These are phyloP conservation scores for Fragaria ananassa DNA, from an alignment of 306 rosid genomes.

Conservation along the genomic window DNA sequence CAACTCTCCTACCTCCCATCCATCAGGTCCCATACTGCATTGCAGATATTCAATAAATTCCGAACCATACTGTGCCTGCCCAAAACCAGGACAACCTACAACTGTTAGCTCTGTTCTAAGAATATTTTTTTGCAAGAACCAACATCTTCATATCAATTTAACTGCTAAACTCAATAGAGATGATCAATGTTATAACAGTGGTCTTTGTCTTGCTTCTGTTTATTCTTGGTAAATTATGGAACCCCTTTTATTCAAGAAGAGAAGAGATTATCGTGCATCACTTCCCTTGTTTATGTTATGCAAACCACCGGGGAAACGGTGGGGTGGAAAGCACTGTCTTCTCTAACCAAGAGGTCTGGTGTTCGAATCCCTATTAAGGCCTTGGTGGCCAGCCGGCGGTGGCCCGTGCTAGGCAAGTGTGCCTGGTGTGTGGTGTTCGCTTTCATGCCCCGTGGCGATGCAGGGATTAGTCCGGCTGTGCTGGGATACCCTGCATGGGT, in stretches of 20 bases:
- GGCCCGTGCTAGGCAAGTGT: no score
- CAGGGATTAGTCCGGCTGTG: no score
- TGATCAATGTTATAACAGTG: not conserved
- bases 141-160: not conserved
- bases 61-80: not conserved
- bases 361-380: no score
- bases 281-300: not conserved
- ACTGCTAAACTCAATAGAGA: not conserved
- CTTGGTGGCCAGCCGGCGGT: no score
- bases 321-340: no score
- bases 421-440: no score
- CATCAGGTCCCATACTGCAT: conserved; percentile 9
- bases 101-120: not conserved
- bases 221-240: not conserved
- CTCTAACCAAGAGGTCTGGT: no score
- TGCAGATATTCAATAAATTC: not conserved
- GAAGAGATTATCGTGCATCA: not conserved
- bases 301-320: no score
- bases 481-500: no score
- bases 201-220: not conserved
- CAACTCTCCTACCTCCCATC: not conserved
- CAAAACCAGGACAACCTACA: not conserved
- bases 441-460: no score
- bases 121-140: not conserved
- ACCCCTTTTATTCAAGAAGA: not conserved